These are phyloP conservation scores for Diaporthe sp. DNA, from an alignment of 2,329 filamentous ascomycete species.

Conservation along the genomic window DNA sequence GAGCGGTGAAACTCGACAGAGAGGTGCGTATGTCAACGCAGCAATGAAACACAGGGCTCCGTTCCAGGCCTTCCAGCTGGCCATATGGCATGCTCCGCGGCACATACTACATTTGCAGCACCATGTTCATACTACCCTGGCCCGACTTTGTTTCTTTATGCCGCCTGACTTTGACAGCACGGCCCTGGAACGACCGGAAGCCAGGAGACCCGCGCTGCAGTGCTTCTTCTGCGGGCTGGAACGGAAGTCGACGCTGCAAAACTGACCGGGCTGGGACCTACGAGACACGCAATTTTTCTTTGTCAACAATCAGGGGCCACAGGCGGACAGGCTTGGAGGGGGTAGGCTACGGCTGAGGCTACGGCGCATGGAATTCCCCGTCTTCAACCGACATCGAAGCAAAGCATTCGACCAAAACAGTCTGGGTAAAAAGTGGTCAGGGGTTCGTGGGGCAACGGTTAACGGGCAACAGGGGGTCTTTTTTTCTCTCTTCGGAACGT, in stretches of 20 bases:
- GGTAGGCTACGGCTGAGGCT: slow-evolving; percentile 11
- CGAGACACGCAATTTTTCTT: slow-evolving; percentile 23
- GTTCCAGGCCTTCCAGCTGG: background rate
- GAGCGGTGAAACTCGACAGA: background rate
- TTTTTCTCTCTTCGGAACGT: slow-evolving; percentile 13
- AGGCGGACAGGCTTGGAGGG: background rate
- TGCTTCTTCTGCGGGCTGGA: slow-evolving; percentile 39
- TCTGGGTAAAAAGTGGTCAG: background rate
- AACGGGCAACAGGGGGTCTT: slow-evolving; percentile 6
- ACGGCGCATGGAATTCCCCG: slow-evolving; percentile 1
- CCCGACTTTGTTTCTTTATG: background rate
- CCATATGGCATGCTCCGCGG: background rate
- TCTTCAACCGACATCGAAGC: slow-evolving; percentile 8
- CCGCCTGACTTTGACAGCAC: slow-evolving; percentile 4
- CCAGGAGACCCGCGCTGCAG: background rate
- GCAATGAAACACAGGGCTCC: background rate
- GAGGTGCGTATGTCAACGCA: background rate
- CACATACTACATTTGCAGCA: background rate
- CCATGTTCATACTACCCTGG: background rate
- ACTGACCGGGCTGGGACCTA: slow-evolving; percentile 25
- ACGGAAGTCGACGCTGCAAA: background rate
- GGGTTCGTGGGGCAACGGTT: slow-evolving; percentile 6
- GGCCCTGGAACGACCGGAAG: background rate
- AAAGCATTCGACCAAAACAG: slow-evolving; percentile 10
- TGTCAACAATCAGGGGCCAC: slow-evolving; percentile 22